phyloP scores from a whole-genome alignment of 768 basidiomycete genomes.

The Agrocybe pediades region DNA sequence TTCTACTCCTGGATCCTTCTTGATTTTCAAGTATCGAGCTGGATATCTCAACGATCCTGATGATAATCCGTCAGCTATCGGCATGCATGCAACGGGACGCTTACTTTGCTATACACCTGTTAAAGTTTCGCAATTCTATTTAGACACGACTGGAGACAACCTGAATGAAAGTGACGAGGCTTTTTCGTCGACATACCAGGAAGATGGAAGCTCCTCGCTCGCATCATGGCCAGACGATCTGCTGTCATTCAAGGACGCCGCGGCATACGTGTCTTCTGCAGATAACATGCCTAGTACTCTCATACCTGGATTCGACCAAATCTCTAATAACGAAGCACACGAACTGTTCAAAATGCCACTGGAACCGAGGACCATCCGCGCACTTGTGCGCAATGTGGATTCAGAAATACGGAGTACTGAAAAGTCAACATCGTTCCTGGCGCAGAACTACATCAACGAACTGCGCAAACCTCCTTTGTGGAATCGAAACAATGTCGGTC shows the following conservation, averaged over 20 bases:
- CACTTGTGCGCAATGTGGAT: conserved; percentile 4
- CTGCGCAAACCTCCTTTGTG: background rate
- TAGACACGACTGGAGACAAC: background rate
- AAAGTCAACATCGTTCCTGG: background rate
- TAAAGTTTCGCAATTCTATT: background rate
- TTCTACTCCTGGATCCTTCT: background rate
- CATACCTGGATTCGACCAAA: conserved; percentile 7
- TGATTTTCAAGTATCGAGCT: conserved; percentile 10
- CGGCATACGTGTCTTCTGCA: background rate
- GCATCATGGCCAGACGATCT: conserved; percentile 11
- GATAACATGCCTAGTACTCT: conserved; percentile 5
- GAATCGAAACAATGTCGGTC: conserved; percentile 7
- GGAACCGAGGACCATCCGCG: conserved; percentile 7
- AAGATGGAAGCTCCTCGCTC: background rate
- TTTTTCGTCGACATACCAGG: background rate
- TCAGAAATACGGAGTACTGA: conserved; percentile 6
- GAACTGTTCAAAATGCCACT: conserved; percentile 13
- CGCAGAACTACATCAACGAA: conserved; percentile 4
- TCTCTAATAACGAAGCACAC: background rate
- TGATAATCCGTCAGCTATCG: background rate
- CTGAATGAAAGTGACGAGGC: background rate
- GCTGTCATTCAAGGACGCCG: background rate
- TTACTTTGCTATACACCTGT: conserved; percentile 2
- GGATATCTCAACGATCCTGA: background rate
- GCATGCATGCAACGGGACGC: conserved; percentile 5